phyloP scores from a whole-genome alignment of 345 rosid species.

The Eucalyptus curtisii region DNA sequence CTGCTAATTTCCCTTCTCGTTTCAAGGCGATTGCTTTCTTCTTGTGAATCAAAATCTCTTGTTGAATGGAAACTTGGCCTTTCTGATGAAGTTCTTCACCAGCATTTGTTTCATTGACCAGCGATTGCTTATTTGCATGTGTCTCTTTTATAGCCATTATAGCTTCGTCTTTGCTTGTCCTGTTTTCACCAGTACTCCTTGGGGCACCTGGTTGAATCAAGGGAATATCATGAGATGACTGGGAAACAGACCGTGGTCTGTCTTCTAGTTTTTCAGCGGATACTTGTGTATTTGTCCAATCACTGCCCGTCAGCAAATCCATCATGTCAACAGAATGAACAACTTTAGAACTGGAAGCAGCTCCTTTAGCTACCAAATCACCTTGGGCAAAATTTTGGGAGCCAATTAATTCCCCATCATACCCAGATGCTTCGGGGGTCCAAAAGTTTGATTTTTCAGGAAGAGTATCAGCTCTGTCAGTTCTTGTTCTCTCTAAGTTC shows the following conservation, averaged over 20 bases:
- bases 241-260: background rate
- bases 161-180: background rate
- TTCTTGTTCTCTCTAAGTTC: conserved; percentile 1
- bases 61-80: conserved; percentile 25
- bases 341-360: conserved; percentile 4
- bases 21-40: conserved; percentile 71
- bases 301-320: conserved; percentile 41
- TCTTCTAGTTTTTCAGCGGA: conserved; percentile 15
- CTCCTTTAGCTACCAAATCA: background rate
- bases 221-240: background rate
- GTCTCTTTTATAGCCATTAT: background rate
- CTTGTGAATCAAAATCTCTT: conserved; percentile 60
- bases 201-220: background rate
- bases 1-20: conserved; percentile 70
- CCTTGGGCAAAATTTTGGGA: background rate
- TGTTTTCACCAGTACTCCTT: background rate
- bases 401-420: background rate
- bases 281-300: conserved; percentile 3
- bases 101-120: conserved; percentile 1
- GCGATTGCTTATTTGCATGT: background rate
- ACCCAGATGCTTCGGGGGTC: background rate
- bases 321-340: conserved; percentile 5
- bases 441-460: background rate
- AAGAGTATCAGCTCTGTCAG: background rate
- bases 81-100: conserved; percentile 16